These are phyloP conservation scores for Ampelocalamus luodianensis DNA, from an alignment of 176 grass and related monocot species.

Conservation along the genomic window DNA sequence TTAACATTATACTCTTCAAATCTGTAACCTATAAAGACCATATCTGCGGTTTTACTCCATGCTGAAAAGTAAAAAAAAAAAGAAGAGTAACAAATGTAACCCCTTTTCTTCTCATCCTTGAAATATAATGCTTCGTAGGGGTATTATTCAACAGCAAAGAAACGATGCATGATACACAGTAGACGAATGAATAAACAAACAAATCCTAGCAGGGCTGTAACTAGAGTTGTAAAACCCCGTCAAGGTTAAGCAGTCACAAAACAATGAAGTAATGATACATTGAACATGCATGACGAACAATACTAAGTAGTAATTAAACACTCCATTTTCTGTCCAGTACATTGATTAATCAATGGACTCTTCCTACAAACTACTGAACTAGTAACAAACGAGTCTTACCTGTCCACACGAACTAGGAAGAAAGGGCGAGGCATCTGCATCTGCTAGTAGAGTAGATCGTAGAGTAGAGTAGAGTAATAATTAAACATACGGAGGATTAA, in stretches of 20 bases:
- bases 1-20: neutral
- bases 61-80: neutral
- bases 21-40: neutral
- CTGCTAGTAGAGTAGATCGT: neutral
- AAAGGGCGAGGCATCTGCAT: conserved; percentile 8
- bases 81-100: neutral
- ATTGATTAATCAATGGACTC: conserved; percentile 5
- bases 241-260: neutral
- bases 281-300: neutral
- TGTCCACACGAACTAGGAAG: neutral
- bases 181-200: neutral
- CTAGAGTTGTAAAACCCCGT: neutral
- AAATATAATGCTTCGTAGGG: neutral
- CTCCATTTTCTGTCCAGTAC: neutral
- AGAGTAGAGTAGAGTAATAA: neutral
- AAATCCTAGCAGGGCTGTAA: neutral
- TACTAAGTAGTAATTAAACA: conserved; percentile 3
- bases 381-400: neutral
- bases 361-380: neutral
- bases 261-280: neutral
- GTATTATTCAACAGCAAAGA: neutral
- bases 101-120: neutral
- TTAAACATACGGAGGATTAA: neutral
- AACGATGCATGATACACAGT: neutral
- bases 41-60: neutral